phyloP scores from a whole-genome alignment of 805 yeast species.

The Candida coquimbonensis region DNA sequence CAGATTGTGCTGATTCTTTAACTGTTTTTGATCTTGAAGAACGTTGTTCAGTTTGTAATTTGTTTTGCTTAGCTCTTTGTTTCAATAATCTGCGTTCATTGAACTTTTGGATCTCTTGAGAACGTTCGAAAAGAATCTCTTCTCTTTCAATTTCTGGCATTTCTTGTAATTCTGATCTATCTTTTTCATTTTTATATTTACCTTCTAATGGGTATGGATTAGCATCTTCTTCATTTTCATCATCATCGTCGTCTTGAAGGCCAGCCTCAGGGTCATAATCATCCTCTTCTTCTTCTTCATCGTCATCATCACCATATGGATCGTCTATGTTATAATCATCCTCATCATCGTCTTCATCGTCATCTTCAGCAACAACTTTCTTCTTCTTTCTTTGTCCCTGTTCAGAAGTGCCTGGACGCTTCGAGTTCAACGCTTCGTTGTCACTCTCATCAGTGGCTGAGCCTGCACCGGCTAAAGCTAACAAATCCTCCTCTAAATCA shows the following conservation, averaged over 20 bases:
- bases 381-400: conserved; percentile 21
- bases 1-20: conserved; percentile 26
- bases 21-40: conserved; percentile 24
- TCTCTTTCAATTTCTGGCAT: conserved; percentile 94
- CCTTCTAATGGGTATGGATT: conserved; percentile 95
- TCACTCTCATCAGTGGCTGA: conserved; percentile 26
- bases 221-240: conserved; percentile 30
- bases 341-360: conserved; percentile 33
- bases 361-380: conserved; percentile 17
- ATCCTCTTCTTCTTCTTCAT: conserved; percentile 33
- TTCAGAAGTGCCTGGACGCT: conserved; percentile 20
- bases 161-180: conserved; percentile 51
- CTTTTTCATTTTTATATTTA: conserved; percentile 77
- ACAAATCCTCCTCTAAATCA: conserved; percentile 89
- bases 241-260: conserved; percentile 31
- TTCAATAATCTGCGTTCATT: conserved; percentile 80
- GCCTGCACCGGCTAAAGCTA: conserved; percentile 85
- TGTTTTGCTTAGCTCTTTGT: conserved; percentile 64
- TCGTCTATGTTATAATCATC: conserved; percentile 30
- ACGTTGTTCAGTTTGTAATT: conserved; percentile 30
- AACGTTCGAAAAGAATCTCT: conserved; percentile 82
- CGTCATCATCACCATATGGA: conserved; percentile 30
- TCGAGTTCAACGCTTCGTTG: conserved; percentile 29
- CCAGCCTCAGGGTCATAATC: conserved; percentile 34
- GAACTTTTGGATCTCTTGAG: conserved; percentile 84